A percentile compares a stretch with the other conserved stretches of the same genome.
Conservation (phyloP, 768 basidiomycete species). For the Podaxis sp. region DNA sequence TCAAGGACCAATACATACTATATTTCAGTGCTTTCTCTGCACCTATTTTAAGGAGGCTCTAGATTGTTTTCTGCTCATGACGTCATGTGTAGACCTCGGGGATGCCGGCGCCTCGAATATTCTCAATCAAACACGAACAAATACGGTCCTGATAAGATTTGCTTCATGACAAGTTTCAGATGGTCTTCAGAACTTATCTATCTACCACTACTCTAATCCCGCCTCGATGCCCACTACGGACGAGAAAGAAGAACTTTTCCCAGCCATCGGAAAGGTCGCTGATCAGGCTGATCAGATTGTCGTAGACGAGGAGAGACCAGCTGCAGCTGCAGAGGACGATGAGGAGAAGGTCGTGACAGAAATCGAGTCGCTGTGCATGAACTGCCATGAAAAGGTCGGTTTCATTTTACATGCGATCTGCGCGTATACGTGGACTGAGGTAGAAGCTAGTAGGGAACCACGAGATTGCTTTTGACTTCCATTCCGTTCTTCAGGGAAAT, state of each 20-base stretch:
- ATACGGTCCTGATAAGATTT: slow-evolving; percentile 8
- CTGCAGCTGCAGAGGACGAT: slow-evolving; percentile 31
- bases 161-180: background rate
- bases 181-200: background rate
- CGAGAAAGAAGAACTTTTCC: slow-evolving; percentile 43
- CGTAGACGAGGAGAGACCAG: slow-evolving; percentile 10
- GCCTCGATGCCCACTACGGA: background rate
- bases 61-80: too few relatives aligned
- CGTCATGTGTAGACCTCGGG: too few relatives aligned
- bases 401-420: background rate
- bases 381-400: slow-evolving; percentile 84
- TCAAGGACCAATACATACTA: too few relatives aligned
- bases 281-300: slow-evolving; percentile 39
- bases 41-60: too few relatives aligned
- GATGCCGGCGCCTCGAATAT: background rate
- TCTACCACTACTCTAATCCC: background rate
- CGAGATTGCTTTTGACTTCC: slow-evolving; percentile 84
- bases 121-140: slow-evolving; percentile 1
- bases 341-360: slow-evolving; percentile 76
- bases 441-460: slow-evolving; percentile 69
- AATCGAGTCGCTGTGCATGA: slow-evolving; percentile 93
- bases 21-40: too few relatives aligned
- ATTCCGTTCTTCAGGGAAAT: slow-evolving; percentile 97
- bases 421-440: slow-evolving; percentile 19
- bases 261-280: slow-evolving; percentile 56